Conservation (phyloP, 257 asterid genomes). For the Paraleonurus japonicus region DNA sequence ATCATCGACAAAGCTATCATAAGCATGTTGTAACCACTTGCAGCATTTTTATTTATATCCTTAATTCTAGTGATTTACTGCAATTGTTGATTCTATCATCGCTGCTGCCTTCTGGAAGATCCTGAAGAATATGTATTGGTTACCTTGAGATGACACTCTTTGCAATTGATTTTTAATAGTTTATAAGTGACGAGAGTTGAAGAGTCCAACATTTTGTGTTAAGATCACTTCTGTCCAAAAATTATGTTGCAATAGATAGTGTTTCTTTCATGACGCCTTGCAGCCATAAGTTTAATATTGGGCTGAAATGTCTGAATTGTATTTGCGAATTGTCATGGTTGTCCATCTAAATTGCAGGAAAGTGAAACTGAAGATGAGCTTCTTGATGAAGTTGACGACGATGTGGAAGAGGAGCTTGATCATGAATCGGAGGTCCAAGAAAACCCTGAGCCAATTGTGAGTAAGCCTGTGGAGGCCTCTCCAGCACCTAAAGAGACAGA, state of each 20-base stretch:
- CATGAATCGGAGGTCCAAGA: conserved; percentile 59
- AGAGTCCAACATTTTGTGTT: not conserved
- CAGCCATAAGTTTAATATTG: not conserved
- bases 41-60: not conserved
- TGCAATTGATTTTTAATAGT: not conserved
- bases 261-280: not conserved
- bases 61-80: not conserved
- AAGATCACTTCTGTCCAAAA: not conserved
- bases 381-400: conserved; percentile 66
- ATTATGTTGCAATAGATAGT: not conserved
- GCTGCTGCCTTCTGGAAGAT: not conserved
- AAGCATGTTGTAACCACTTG: not conserved
- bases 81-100: not conserved
- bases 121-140: not conserved
- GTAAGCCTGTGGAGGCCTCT: conserved; percentile 48
- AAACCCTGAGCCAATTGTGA: conserved; percentile 41
- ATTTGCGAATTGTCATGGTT: conserved; percentile 10
- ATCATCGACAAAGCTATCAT: not conserved
- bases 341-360: conserved; percentile 43
- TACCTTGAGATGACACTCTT: not conserved
- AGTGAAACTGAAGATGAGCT: conserved; percentile 69
- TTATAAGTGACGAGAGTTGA: not conserved
- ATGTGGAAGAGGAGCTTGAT: conserved; percentile 69
- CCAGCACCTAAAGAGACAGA: conserved; percentile 76
- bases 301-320: not conserved